These are phyloP conservation scores for Annona squamosa DNA, from an alignment of 164 flowering plant species.

Conservation along the genomic window DNA sequence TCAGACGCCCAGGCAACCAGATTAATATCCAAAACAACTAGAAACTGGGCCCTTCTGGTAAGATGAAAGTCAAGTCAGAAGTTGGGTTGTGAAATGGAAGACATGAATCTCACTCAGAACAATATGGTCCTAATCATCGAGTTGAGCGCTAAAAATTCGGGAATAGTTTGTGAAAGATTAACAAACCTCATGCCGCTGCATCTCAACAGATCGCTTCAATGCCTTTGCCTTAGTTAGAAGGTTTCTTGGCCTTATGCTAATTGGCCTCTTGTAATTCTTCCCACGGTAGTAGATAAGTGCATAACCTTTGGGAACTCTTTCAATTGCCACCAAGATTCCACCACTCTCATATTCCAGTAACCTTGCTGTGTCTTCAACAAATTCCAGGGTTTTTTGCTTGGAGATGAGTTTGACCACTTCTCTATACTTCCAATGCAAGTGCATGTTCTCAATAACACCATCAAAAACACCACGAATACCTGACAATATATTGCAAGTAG, in stretches of 20 bases:
- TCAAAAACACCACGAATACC: conserved; percentile 98
- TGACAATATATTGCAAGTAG: conserved; percentile 17
- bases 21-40: neutral
- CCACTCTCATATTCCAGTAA: conserved; percentile 91
- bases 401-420: conserved; percentile 90
- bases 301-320: conserved; percentile 88
- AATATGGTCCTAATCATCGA: neutral
- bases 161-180: conserved; percentile 6
- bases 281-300: conserved; percentile 92
- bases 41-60: neutral
- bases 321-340: conserved; percentile 85
- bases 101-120: no score
- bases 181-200: conserved; percentile 93
- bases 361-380: conserved; percentile 91
- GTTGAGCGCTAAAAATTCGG: neutral
- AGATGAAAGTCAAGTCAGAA: neutral
- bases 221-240: conserved; percentile 93
- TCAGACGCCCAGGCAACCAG: neutral
- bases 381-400: conserved; percentile 78
- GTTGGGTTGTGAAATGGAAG: neutral
- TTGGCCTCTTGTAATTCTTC: conserved; percentile 85
- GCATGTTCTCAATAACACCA: conserved; percentile 98
- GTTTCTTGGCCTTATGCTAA: conserved; percentile 81
- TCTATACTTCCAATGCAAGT: conserved; percentile 97
- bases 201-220: conserved; percentile 81